phyloP scores from a whole-genome alignment of 139 green algal genomes.

The Volvox reticuliferus region DNA sequence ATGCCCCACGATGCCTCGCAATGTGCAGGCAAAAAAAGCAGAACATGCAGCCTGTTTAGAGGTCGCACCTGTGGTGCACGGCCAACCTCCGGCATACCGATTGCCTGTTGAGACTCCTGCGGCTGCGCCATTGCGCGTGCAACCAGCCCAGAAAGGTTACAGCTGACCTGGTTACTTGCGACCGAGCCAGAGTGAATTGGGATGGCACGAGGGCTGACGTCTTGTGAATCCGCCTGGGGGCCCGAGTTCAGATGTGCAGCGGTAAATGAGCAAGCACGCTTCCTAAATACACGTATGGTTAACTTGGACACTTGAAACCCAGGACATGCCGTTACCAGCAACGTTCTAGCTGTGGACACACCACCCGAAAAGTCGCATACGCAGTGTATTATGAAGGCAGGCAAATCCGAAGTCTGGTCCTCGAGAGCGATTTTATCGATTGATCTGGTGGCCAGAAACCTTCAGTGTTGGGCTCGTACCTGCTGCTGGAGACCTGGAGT shows the following conservation, averaged over 20 bases:
- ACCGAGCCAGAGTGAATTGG: not conserved
- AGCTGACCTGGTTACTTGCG: constrained; percentile 25
- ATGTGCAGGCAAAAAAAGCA: too few species aligned
- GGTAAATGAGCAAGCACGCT: not conserved
- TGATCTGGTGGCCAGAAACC: too few species aligned
- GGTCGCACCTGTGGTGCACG: too few species aligned
- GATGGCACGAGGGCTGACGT: not conserved
- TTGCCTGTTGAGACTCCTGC: not conserved
- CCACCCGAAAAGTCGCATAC: too few species aligned
- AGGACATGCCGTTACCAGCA: too few species aligned
- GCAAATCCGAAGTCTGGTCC: too few species aligned
- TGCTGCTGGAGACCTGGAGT: not conserved
- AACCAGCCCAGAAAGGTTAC: not conserved
- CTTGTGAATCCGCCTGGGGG: not conserved
- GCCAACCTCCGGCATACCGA: too few species aligned
- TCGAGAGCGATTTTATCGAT: too few species aligned
- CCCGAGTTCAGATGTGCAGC: too few species aligned
- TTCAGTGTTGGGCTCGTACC: not conserved
- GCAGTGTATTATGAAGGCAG: not conserved
- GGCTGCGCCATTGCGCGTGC: constrained; percentile 7
- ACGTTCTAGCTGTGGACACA: not conserved
- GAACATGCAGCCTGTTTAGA: too few species aligned
- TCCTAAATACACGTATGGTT: not conserved
- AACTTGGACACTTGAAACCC: too few species aligned
- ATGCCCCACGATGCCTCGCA: too few species aligned